Base-by-base conservation (phyloP, 2,329 filamentous ascomycete genomes). In the Colletotrichum eremochloae region DNA sequence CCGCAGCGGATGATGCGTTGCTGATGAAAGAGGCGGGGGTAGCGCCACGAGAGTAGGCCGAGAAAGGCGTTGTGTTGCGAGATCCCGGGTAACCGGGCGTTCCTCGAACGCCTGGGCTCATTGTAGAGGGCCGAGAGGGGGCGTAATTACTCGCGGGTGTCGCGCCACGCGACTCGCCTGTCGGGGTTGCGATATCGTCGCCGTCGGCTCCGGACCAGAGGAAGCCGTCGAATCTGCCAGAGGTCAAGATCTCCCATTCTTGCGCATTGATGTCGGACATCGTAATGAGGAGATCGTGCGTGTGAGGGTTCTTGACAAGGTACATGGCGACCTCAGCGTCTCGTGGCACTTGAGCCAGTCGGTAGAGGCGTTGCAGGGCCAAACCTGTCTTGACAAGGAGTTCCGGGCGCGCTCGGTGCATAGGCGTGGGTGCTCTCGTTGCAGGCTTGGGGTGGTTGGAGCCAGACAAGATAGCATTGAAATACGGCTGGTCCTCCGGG, bases 191-290 rank as follows among this genome's bases (percentile, higher is more conserved):
- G 74, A 69, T 78, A 53, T 86, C 85, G 36, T 89, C 87, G n/a
- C 76, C 80, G 65, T 98, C 95, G 8, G 94, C 94, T 31, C 96
- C 96, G 56, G 94, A 97, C 90, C 96, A 97, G 29, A 98, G 87
- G 82, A 98, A 98, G 5, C 96, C 96, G 79, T 98, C 95, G 77
- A 98, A 98, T 38, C 96, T 93, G 38, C 96, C 96, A 0, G 96
- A 98, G 5, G 93, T 94, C 15, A 98, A 87, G 67, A 98, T 97
- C 74, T 98, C 96, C 96, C 96, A 98, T 81, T 98, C 96, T n/a
- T 94, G 93, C 58, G 91, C 89, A 79, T 93, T 96, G 76, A 98
- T 96, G 64, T 95, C 94, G 46, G 93, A 92, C 62, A 98, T 87
- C 0, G 96, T 97, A 52, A 94, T 91, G 3, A 98, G 89, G 42